Conservation (phyloP, 2,329 filamentous ascomycete species). For the Laburnicola sp. region DNA sequence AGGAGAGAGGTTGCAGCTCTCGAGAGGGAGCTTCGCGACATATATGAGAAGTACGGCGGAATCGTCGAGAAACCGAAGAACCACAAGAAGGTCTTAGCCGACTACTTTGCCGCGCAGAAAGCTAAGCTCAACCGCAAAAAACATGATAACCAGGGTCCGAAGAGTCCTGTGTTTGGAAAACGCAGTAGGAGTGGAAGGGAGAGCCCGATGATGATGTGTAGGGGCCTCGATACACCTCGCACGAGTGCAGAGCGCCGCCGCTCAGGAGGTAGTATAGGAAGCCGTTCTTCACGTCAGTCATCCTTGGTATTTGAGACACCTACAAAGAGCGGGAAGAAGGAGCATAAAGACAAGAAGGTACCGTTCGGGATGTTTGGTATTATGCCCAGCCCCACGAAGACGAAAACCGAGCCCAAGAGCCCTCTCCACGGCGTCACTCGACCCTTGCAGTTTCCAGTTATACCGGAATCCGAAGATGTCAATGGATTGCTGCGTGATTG, state of each 20-base stretch:
- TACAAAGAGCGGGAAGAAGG: background rate
- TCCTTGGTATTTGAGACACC: background rate
- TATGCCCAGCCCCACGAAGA: background rate
- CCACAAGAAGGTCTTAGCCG: conserved; percentile 28
- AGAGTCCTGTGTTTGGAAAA: conserved; percentile 9
- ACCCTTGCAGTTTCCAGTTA: background rate
- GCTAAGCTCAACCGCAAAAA: conserved; percentile 22
- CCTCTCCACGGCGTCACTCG: conserved; percentile 28
- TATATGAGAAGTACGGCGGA: conserved; percentile 37
- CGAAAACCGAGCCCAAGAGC: conserved; percentile 20
- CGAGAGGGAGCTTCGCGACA: conserved; percentile 33
- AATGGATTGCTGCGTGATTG: too few species aligned
- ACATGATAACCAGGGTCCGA: conserved; percentile 10
- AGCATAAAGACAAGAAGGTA: background rate
- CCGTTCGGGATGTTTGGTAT: conserved; percentile 11
- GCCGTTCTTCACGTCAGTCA: background rate
- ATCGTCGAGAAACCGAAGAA: conserved; percentile 36
- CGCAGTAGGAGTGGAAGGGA: conserved; percentile 3
- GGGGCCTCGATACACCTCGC: background rate
- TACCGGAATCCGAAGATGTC: background rate
- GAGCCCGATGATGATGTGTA: conserved; percentile 26
- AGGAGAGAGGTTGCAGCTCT: conserved; percentile 29
- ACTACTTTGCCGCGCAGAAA: conserved; percentile 34
- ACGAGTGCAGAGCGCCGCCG: background rate
- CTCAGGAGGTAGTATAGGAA: background rate